Conservation (phyloP, 202 grass and related monocot species). For the Setaria viridis region DNA sequence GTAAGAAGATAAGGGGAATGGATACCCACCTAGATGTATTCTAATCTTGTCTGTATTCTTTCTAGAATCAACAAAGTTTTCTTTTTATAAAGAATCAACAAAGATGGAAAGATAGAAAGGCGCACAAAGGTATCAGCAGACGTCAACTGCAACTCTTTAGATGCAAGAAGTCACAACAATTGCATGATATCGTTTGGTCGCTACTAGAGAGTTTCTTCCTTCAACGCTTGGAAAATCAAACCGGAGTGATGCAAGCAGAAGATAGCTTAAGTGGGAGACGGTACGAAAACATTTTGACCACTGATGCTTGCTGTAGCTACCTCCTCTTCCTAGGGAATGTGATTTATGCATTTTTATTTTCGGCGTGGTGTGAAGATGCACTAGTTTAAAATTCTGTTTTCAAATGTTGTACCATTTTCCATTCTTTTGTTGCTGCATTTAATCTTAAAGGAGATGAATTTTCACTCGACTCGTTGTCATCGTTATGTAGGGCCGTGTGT, state of each 20-base stretch:
- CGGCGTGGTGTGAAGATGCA: not conserved
- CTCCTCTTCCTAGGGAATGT: not conserved
- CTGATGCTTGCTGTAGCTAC: not conserved
- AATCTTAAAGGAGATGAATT: not conserved
- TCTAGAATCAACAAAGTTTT: not conserved
- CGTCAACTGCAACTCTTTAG: conserved; percentile 18
- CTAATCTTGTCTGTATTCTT: not conserved
- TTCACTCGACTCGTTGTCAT: not conserved
- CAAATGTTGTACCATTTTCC: not conserved
- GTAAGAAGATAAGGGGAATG: not conserved
- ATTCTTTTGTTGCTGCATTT: not conserved
- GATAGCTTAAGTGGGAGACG: not conserved
- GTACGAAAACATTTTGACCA: too few relatives aligned
- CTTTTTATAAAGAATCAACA: not conserved
- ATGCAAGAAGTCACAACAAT: not conserved
- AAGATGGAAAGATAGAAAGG: not conserved
- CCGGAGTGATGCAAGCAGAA: not conserved
- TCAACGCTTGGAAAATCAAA: not conserved
- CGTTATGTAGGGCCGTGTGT: not conserved
- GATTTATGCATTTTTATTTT: too few relatives aligned
- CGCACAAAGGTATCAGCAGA: not conserved
- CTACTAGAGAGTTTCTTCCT: not conserved
- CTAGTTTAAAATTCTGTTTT: not conserved
- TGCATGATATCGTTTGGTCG: conserved; percentile 5
- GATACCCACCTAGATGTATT: not conserved